Base-by-base conservation (phyloP, 306 rosid genomes). In the Aeschynomene evenia region DNA sequence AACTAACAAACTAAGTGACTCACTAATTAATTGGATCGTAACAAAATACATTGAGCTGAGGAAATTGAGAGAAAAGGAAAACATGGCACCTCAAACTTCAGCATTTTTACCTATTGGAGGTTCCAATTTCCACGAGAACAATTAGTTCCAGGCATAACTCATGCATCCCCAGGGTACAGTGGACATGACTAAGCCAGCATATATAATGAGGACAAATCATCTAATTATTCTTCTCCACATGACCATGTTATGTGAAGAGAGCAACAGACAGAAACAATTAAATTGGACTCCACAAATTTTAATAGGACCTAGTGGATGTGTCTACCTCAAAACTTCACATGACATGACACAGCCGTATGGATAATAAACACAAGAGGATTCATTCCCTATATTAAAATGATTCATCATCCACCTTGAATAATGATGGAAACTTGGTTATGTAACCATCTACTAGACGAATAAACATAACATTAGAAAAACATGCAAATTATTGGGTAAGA, bases 1-100 rank as follows among this genome's bases (percentile, higher is more conserved):
- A n/a, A n/a, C n/a, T n/a, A n/a, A n/a, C n/a, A n/a, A n/a, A n/a
- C n/a, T n/a, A n/a, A n/a, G n/a, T n/a, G n/a, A n/a, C n/a, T n/a
- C n/a, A n/a, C n/a, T n/a, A n/a, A n/a, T n/a, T n/a, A n/a, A n/a
- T n/a, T n/a, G n/a, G n/a, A n/a, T n/a, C n/a, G n/a, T n/a, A n/a
- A n/a, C n/a, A n/a, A n/a, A n/a, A n/a, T 26, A 26, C 28, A 9
- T 56, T 14, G 46, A 37, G 39, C 26, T 12, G 21, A 63, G 45
- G 52, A 74, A 63, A 58, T 64, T 63, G 29, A 20, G 50, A 56
- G 65, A 54, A 70, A 70, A 63, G 23, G 3, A 28, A 73, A 60
- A 59, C 21, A 15, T 68, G 63, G 37, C 31, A 14, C 26, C 23
- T 18, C 48, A 70, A 21, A 51, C 24, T 22, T 10, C 29, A 33